Evolutionary conservation across 495 filamentous ascomycete species (phyloP).

Genomic region (Aspergillus bridgeri): DNA sequence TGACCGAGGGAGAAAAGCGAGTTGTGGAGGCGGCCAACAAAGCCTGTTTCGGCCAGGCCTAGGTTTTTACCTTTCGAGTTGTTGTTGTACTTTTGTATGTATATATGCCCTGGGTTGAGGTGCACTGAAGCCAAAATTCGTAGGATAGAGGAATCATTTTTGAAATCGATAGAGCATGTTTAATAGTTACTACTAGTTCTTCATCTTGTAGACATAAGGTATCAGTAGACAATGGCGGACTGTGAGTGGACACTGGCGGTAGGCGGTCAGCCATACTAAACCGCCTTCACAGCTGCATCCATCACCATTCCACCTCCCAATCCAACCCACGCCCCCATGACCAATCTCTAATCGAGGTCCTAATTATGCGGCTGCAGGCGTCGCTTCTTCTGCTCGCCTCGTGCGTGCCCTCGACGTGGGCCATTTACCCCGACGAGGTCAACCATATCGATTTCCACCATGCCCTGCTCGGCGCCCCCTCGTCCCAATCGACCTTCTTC

Average conservation of each 20-base stretch:
- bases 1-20: slow-evolving; percentile 53
- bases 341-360: slow-evolving; percentile 21
- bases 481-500: slow-evolving; percentile 86
- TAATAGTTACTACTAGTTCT: no score
- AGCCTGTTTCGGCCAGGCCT: slow-evolving; percentile 35
- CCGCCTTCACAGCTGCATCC: not conserved
- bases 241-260: not conserved
- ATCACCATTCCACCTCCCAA: slow-evolving; percentile 6
- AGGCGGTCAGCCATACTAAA: not conserved
- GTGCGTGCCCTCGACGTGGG: slow-evolving; percentile 43
- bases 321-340: slow-evolving; percentile 26
- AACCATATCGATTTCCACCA: slow-evolving; percentile 91
- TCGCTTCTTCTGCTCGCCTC: slow-evolving; percentile 39
- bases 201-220: no score
- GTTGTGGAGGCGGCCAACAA: slow-evolving; percentile 59
- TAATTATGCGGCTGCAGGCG: slow-evolving; percentile 47
- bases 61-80: not conserved
- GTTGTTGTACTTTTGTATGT: not conserved
- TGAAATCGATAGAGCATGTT: no score
- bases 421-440: slow-evolving; percentile 88
- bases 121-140: not conserved
- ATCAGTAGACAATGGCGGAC: no score
- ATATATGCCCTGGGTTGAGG: not conserved
- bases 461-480: slow-evolving; percentile 78
- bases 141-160: no score